Base-by-base conservation (phyloP, 73 alveolate genomes). In the Symbiodinium natans region DNA sequence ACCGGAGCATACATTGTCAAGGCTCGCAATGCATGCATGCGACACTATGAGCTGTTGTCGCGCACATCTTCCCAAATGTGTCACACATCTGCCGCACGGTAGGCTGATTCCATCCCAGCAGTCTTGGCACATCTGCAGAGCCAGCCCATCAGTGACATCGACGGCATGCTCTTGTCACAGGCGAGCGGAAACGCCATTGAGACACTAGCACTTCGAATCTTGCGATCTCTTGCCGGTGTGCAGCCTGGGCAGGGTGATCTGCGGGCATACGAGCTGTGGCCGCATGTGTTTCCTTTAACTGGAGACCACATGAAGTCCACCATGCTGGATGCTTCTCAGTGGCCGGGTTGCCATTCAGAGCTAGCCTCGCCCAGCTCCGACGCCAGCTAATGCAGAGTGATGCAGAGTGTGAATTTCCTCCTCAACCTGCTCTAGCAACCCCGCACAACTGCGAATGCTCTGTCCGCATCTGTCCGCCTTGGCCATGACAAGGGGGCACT, bases 241-340 rank as follows among this genome's bases (percentile, higher is more conserved):
- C n/a, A n/a, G n/a, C n/a, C n/a, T n/a, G 2, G 84, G 43, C 86
- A 88, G 95, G 95, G 95, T 11, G 86, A 68, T 88, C 36, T 88
- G 48, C 95, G 95, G 19, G 95, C 95, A 21, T 88, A 88, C 73
- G 95, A 88, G 86, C 95, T 88, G 63, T 88, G 95, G 95, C 95
- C 95, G 3, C 95, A 88, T 38, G 42, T 88, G 40, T 88, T 88
- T 40, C 95, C 95, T 6, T 36, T 88, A 74, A 41, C 48, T 8
- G 95, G 95, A 56, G 95, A 88, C 52, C 95, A 88, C 86, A 88
- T 88, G 95, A 88, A 39, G 85, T 88, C 95, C 63, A 88, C 95
- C 86, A 88, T 88, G 95, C 38, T 40, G 73, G 86, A 59, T 8
- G 80, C 29, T 23, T 63, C 80, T n/a, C 19, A 63, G 80, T 63